Evolutionary conservation across 2,329 filamentous ascomycete species (phyloP), one percentile per base, ranked within the genome.

Genomic region (Metarhizium robertsii): DNA sequence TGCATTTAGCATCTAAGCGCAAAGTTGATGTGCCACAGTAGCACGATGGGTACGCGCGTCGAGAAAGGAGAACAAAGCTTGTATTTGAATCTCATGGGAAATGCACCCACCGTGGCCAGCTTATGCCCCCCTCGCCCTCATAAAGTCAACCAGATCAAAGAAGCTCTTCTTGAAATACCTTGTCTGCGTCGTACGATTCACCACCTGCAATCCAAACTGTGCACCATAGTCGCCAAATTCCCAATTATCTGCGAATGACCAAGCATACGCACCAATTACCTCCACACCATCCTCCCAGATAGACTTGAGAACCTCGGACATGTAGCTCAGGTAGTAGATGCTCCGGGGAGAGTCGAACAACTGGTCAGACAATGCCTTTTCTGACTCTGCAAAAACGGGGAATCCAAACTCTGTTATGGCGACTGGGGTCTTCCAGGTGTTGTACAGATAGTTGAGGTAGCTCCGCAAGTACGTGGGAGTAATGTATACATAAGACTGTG

Each of bases 321-420:
- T 67, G 63, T 75, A 84, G 18, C 70, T 73, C 16, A 77, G 67
- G 59, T 83, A 83, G 64, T 84, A 85, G 43, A 73, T 61, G 55
- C 75, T 80, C 0, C 80, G 72, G 2, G 77, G 76, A 3, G 71
- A 70, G 61, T 84, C 80, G 52, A 75, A 81, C 2, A 79, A 66
- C 61, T 83, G 78, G 50, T 81, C 79, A 2, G 69, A 57, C 2
- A 79, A 64, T 0, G 57, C 70, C 48, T 75, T 73, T 0, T 69
- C 61, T 3, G 67, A 67, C 61, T 81, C 79, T 8, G 62, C 73
- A 51, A 74, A 79, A 0, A 80, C 73, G 4, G 79, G 77, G 62
- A 81, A 84, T 0, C 81, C 81, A 58, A 83, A 83, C 62, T 85
- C 81, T 6, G 75, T 73, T 5, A 83, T 67, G 25, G 71, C 69